Conservation (phyloP, 1,284 basidiomycete species). For the Chalciporus sp. region DNA sequence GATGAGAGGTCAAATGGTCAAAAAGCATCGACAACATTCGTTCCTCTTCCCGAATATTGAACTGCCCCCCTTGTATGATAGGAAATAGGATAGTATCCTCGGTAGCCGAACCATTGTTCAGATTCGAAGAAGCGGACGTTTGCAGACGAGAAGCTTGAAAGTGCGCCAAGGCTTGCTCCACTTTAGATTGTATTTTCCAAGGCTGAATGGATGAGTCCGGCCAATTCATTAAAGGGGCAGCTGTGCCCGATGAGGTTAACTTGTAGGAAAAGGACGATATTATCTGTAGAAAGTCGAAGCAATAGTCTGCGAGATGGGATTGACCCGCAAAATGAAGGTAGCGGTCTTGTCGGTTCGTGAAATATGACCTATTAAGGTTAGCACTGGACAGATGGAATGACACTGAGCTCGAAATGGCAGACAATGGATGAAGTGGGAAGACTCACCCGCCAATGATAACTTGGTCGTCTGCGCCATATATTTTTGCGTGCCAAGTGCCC, state of each 20-base stretch:
- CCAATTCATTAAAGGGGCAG: constrained; percentile 58
- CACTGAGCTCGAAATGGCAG: neutral
- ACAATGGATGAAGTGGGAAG: neutral
- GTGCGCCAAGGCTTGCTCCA: constrained; percentile 45
- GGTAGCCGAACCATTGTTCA: neutral
- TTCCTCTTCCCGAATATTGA: constrained; percentile 85
- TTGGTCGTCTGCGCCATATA: constrained; percentile 92
- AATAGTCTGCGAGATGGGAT: constrained; percentile 75
- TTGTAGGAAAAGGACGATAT: constrained; percentile 78
- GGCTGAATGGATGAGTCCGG: constrained; percentile 56
- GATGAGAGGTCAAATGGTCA: constrained; percentile 36
- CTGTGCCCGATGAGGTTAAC: constrained; percentile 20
- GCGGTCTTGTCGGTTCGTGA: constrained; percentile 93
- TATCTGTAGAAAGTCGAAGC: constrained; percentile 74
- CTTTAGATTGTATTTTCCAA: constrained; percentile 59
- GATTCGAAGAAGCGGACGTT: constrained; percentile 20
- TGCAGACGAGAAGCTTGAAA: constrained; percentile 51
- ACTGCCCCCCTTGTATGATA: constrained; percentile 84
- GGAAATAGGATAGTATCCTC: constrained; percentile 72
- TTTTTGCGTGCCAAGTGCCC: constrained; percentile 98
- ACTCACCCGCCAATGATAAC: constrained; percentile 92
- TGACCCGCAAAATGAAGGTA: constrained; percentile 81
- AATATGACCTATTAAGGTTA: constrained; percentile 95
- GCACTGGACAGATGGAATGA: constrained; percentile 57
- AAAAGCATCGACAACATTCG: constrained; percentile 62